phyloP scores from a whole-genome alignment of 257 asterid genomes.

The Euphrasia confusa region DNA sequence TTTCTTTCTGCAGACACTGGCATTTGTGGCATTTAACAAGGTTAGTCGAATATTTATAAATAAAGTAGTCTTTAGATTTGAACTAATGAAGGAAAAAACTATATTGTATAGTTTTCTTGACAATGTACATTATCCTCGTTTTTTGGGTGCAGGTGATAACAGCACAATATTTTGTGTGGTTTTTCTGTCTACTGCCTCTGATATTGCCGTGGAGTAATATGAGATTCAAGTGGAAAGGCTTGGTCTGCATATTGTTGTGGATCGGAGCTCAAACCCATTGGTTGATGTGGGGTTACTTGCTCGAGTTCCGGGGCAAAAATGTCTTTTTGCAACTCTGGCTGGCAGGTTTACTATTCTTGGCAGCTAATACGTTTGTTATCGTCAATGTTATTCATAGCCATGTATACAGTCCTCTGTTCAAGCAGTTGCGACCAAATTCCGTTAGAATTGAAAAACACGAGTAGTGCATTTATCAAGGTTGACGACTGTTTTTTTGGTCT shows the following conservation, averaged over 20 bases:
- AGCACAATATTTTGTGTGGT: slow-evolving; percentile 96
- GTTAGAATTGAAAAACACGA: background rate
- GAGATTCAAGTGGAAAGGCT: slow-evolving; percentile 74
- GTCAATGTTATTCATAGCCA: slow-evolving; percentile 50
- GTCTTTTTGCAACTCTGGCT: slow-evolving; percentile 86
- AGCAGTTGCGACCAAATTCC: slow-evolving; percentile 20
- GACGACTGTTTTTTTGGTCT: background rate
- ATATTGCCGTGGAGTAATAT: slow-evolving; percentile 84
- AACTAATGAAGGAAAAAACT: background rate
- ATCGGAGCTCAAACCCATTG: slow-evolving; percentile 90
- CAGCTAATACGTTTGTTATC: slow-evolving; percentile 66
- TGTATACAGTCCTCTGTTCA: slow-evolving; percentile 50
- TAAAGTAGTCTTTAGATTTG: too few species aligned
- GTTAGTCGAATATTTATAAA: slow-evolving; percentile 27
- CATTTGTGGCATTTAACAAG: slow-evolving; percentile 96
- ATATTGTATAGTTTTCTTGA: background rate
- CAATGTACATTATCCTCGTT: slow-evolving; percentile 7
- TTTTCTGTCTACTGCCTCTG: slow-evolving; percentile 76
- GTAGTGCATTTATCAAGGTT: background rate
- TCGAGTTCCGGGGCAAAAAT: slow-evolving; percentile 77
- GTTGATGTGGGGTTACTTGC: slow-evolving; percentile 89
- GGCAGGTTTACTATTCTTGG: slow-evolving; percentile 73
- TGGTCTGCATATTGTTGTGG: slow-evolving; percentile 55
- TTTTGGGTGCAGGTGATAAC: slow-evolving; percentile 73
- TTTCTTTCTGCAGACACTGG: slow-evolving; percentile 79